Evolutionary conservation across 345 rosid genomes (phyloP).

Genomic region (Sisymbrium irio): DNA sequence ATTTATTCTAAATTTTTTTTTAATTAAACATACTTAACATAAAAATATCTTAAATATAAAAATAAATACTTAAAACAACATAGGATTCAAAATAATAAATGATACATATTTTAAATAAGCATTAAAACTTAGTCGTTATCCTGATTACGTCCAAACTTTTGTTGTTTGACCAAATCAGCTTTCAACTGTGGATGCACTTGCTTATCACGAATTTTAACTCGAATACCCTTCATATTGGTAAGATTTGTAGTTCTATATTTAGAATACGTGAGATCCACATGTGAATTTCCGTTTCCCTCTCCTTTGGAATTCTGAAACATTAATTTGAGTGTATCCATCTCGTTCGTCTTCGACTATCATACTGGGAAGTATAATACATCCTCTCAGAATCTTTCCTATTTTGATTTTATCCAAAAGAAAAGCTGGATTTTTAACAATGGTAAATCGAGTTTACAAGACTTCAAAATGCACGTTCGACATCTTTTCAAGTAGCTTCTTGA

Average conservation of each 20-base stretch:
- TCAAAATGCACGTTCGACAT: too few species aligned
- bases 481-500: too few species aligned
- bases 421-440: neutral
- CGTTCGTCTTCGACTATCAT: neutral
- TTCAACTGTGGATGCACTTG: too few species aligned
- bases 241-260: neutral
- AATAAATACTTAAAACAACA: too few species aligned
- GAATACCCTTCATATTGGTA: neutral
- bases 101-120: too few species aligned
- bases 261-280: neutral
- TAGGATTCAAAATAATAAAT: too few species aligned
- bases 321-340: neutral
- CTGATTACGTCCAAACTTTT: too few species aligned
- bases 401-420: neutral
- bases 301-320: neutral
- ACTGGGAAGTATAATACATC: neutral
- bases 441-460: neutral
- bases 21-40: too few species aligned
- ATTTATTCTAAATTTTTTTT: too few species aligned
- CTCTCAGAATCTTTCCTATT: neutral
- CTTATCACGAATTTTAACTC: neutral
- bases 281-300: neutral
- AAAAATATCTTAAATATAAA: too few species aligned
- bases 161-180: too few species aligned
- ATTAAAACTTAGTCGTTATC: too few species aligned